These are phyloP conservation scores for Amylostereum chailletii DNA, from an alignment of 1,284 basidiomycete genomes.

Conservation along the genomic window DNA sequence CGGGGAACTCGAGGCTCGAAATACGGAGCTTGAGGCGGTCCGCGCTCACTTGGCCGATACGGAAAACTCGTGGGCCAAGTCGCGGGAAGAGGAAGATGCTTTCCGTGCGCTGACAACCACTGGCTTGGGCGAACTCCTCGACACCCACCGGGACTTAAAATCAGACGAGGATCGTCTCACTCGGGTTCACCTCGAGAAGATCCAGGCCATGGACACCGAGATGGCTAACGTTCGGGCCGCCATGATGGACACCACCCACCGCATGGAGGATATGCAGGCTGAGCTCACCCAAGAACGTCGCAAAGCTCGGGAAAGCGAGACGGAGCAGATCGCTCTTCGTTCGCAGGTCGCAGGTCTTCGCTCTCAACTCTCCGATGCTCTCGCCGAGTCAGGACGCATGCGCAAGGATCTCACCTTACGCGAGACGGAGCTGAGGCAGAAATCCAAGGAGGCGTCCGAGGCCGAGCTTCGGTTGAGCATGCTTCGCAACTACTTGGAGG, in stretches of 20 bases:
- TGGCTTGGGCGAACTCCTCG: conserved; percentile 76
- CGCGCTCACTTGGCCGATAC: conserved; percentile 60
- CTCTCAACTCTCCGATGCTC: conserved; percentile 64
- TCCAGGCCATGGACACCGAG: conserved; percentile 76
- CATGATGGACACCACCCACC: conserved; percentile 69
- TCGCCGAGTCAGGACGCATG: conserved; percentile 66
- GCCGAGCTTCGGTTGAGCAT: conserved; percentile 71
- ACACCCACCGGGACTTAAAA: conserved; percentile 72
- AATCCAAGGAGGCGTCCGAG: conserved; percentile 63
- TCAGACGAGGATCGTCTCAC: conserved; percentile 70
- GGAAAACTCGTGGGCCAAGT: conserved; percentile 82
- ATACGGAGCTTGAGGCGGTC: conserved; percentile 65
- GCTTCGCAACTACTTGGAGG: conserved; percentile 81
- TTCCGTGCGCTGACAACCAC: conserved; percentile 79
- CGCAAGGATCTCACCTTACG: conserved; percentile 62
- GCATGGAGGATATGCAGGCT: conserved; percentile 59
- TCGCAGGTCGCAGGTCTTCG: conserved; percentile 76
- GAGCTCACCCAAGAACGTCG: conserved; percentile 67
- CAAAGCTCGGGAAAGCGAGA: conserved; percentile 59
- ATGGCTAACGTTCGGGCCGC: conserved; percentile 64
- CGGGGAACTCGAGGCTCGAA: conserved; percentile 69
- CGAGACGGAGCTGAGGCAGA: conserved; percentile 65
- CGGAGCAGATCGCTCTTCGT: conserved; percentile 62
- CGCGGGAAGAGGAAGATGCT: conserved; percentile 83
- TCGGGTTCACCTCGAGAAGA: conserved; percentile 72